These are phyloP conservation scores for Didymella pomorum DNA, from an alignment of 2,329 filamentous ascomycete species.

Conservation along the genomic window DNA sequence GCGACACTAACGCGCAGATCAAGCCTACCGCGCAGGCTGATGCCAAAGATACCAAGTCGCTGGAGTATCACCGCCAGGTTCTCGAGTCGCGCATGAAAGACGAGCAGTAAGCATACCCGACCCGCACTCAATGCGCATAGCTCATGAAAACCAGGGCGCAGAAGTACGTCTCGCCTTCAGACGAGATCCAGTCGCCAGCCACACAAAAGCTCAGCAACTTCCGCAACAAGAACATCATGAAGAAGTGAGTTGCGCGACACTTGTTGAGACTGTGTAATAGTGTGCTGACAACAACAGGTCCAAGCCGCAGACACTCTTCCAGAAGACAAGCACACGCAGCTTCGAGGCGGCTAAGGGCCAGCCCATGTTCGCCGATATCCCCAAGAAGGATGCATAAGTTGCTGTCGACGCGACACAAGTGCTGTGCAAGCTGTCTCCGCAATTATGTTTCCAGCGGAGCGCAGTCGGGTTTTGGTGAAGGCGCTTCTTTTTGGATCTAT, in stretches of 20 bases:
- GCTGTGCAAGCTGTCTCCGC: slow-evolving; percentile 12
- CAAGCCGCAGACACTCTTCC: slow-evolving; percentile 53
- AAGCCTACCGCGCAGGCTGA: slow-evolving; percentile 36
- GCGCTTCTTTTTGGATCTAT: slow-evolving; percentile 24
- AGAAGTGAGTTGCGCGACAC: slow-evolving; percentile 59
- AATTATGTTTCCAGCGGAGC: slow-evolving; percentile 6
- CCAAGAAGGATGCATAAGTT: slow-evolving; percentile 32
- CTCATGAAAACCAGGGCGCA: slow-evolving; percentile 53
- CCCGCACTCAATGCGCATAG: background rate
- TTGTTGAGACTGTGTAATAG: no score
- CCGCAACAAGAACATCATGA: slow-evolving; percentile 80
- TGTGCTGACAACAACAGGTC: slow-evolving; percentile 38
- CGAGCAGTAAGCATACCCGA: slow-evolving; percentile 64
- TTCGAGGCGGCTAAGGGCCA: slow-evolving; percentile 47
- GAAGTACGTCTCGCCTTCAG: slow-evolving; percentile 82
- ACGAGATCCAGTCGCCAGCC: slow-evolving; percentile 87
- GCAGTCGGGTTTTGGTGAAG: slow-evolving; percentile 16
- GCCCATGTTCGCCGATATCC: slow-evolving; percentile 50
- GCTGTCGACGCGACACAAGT: slow-evolving; percentile 9
- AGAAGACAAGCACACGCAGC: slow-evolving; percentile 53
- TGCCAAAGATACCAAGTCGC: slow-evolving; percentile 51
- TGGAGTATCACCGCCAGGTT: slow-evolving; percentile 81
- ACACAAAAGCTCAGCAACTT: slow-evolving; percentile 82
- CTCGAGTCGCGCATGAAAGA: slow-evolving; percentile 75
- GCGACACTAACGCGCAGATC: slow-evolving; percentile 68